phyloP scores from a whole-genome alignment of 2,329 filamentous ascomycete genomes.

The Anisogramma anomala region DNA sequence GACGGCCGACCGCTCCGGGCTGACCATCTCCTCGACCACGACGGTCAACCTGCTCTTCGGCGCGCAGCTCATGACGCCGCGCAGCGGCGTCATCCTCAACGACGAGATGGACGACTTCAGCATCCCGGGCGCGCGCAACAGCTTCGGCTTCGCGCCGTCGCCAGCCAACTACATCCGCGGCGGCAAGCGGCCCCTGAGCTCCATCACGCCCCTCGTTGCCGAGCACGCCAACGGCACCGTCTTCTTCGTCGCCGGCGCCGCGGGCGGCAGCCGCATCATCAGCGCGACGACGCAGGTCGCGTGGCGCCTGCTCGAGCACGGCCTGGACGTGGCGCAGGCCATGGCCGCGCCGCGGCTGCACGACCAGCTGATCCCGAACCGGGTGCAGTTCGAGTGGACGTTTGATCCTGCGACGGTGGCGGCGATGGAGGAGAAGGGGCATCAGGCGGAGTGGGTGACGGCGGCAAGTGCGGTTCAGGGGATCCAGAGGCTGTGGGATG shows the following conservation, averaged over 20 bases:
- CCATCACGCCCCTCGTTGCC: constrained; percentile 71
- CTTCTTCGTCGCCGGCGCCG: constrained; percentile 63
- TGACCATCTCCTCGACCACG: constrained; percentile 72
- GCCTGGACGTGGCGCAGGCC: constrained; percentile 48
- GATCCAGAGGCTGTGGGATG: constrained; percentile 51
- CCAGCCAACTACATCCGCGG: constrained; percentile 72
- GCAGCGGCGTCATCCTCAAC: constrained; percentile 72
- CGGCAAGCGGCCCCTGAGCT: constrained; percentile 71
- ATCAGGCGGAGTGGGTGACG: constrained; percentile 64
- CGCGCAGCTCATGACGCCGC: constrained; percentile 63
- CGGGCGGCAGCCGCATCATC: constrained; percentile 76
- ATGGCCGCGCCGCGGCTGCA: constrained; percentile 62
- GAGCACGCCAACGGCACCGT: constrained; percentile 54
- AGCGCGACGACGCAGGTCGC: constrained; percentile 70
- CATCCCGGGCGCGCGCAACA: constrained; percentile 64
- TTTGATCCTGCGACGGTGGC: constrained; percentile 61
- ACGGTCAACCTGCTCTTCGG: constrained; percentile 86
- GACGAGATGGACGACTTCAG: constrained; percentile 72
- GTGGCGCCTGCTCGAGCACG: constrained; percentile 60
- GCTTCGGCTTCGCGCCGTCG: constrained; percentile 74
- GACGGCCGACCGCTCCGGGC: constrained; percentile 57
- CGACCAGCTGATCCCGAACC: constrained; percentile 67
- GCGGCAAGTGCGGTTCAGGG: constrained; percentile 61
- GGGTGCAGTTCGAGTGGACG: constrained; percentile 56
- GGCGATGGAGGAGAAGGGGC: constrained; percentile 53